Evolutionary conservation across 2,329 filamentous ascomycete genomes (phyloP), one percentile per base, ranked within the genome.

Genomic region (Gnomoniopsis sp.): DNA sequence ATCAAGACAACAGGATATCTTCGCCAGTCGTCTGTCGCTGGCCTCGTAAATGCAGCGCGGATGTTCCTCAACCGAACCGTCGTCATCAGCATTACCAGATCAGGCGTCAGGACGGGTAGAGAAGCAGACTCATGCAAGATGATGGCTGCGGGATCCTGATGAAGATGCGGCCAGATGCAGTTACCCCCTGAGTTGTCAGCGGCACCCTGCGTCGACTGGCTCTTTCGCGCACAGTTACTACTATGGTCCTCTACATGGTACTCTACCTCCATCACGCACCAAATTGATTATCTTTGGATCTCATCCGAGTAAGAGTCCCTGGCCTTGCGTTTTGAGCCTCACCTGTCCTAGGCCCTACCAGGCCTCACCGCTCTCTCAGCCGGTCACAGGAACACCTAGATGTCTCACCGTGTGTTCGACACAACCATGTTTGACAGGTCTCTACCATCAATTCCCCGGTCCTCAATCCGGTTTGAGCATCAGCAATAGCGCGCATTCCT

Each of bases 381-480:
- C 36, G 30, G 52, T 52, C 36, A 51, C 48, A 46, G 36, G 36
- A 44, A 41, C 50, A 48, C 26, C 19, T 44, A 22, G 30, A 49
- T 62, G 59, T 56, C 59, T 62, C 49, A 62, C 59, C 49, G 21
- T 41, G 21, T 41, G 49, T 59, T 46, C 55, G 44, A 60, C 55
- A 58, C 54, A 19, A 58, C 48, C n/a, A 54, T 47, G 51, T 47
- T 55, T 57, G 36, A 19, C 26, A 41, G 49, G 44, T 51, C 26
- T 30, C 50, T 49, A 36, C 38, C 21, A 30, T 41, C 41, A 22
- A 48, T 8, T 34, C n/a, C 6, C 14, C 3, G 6, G 19, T 44
- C 41, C n/a, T 19, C 8, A 44, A 19, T 19, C 41, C 11, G 41
- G 41, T 21, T 21, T 17, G n/a, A 19, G n/a, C 3, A 19, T 17